phyloP scores from a whole-genome alignment of 345 rosid genomes.

The Lagerstroemia speciosa region DNA sequence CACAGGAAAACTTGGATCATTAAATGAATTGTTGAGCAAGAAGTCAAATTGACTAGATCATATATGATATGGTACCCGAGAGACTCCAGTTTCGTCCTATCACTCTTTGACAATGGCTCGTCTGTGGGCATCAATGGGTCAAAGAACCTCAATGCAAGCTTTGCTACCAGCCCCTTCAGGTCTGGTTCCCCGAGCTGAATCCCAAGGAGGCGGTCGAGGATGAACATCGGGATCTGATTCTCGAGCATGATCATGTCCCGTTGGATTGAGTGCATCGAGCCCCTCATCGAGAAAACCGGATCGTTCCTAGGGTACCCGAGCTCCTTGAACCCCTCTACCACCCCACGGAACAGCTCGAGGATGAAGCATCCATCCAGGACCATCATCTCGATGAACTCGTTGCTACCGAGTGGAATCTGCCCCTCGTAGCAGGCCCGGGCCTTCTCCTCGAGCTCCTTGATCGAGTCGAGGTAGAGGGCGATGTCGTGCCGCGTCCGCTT shows the following conservation, averaged over 20 bases:
- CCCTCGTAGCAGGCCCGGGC: constrained; percentile 71
- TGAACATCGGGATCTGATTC: constrained; percentile 69
- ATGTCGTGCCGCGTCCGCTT: constrained; percentile 51
- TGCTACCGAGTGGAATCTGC: constrained; percentile 38
- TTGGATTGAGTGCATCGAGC: constrained; percentile 82
- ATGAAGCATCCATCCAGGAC: constrained; percentile 79
- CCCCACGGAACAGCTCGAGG: constrained; percentile 75
- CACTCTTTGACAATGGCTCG: constrained; percentile 59
- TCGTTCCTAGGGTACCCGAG: constrained; percentile 73
- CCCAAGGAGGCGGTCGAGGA: constrained; percentile 58
- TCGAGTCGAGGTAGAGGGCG: constrained; percentile 42
- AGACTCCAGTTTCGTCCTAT: constrained; percentile 41
- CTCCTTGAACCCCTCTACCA: constrained; percentile 50
- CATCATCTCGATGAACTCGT: constrained; percentile 75
- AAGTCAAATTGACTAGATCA: too few species aligned
- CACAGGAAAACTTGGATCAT: too few species aligned
- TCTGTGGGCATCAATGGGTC: constrained; percentile 86
- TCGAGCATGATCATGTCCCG: constrained; percentile 88
- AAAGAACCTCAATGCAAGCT: constrained; percentile 60
- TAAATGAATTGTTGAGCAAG: too few species aligned
- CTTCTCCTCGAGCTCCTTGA: constrained; percentile 59
- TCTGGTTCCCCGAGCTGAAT: constrained; percentile 46
- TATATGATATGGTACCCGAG: constrained; percentile 11
- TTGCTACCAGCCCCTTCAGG: constrained; percentile 56
- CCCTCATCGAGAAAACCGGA: constrained; percentile 78